A percentile compares a stretch with the other conserved stretches of the same genome.
These are phyloP conservation scores for Chalciporus sphaerocephalus DNA, from an alignment of 768 basidiomycete species.

Conservation along the genomic window DNA sequence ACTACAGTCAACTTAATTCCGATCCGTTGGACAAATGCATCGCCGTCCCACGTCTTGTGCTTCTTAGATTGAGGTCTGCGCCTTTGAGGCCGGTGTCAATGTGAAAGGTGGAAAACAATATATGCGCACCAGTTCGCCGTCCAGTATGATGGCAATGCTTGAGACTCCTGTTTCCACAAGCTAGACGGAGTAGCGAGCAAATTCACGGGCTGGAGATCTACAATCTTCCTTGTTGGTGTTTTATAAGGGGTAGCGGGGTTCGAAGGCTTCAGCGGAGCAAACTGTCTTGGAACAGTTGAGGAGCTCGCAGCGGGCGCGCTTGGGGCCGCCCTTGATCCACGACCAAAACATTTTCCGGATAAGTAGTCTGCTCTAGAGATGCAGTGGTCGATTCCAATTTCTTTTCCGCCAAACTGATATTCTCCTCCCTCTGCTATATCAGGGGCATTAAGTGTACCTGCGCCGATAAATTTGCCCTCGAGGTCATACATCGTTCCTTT, in stretches of 20 bases:
- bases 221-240: slow-evolving; percentile 25
- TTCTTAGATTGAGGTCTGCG: slow-evolving; percentile 69
- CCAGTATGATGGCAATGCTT: slow-evolving; percentile 45
- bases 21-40: slow-evolving; percentile 53
- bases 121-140: slow-evolving; percentile 60
- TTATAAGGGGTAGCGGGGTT: slow-evolving; percentile 21
- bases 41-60: slow-evolving; percentile 85
- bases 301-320: slow-evolving; percentile 18
- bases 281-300: slow-evolving; percentile 30
- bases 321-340: slow-evolving; percentile 21
- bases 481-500: slow-evolving; percentile 54
- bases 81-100: slow-evolving; percentile 38
- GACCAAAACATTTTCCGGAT: slow-evolving; percentile 63
- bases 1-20: slow-evolving; percentile 55
- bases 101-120: slow-evolving; percentile 1
- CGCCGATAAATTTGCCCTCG: slow-evolving; percentile 56
- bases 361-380: slow-evolving; percentile 54
- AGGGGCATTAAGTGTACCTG: slow-evolving; percentile 44
- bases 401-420: slow-evolving; percentile 48
- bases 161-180: slow-evolving; percentile 5
- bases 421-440: slow-evolving; percentile 36
- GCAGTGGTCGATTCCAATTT: slow-evolving; percentile 59
- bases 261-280: slow-evolving; percentile 29
- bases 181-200: slow-evolving; percentile 24
- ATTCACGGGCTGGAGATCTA: slow-evolving; percentile 41